A percentile compares a stretch with the other conserved stretches of the same genome.
phyloP scores from a whole-genome alignment of 1,284 basidiomycete genomes.

The Microbotryum silenes-acaulis region DNA sequence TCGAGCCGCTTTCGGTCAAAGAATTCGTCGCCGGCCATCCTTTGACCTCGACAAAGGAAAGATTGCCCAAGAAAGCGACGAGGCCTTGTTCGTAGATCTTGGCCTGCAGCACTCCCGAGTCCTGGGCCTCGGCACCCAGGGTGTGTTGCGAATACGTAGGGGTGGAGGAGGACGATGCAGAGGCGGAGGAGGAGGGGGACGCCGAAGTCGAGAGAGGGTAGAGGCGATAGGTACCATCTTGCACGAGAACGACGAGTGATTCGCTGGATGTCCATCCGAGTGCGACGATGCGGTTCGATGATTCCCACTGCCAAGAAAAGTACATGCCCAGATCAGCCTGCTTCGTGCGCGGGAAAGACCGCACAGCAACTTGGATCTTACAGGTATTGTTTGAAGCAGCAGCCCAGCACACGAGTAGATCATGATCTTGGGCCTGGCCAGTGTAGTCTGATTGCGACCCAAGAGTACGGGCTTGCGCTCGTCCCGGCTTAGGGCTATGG shows the following conservation, averaged over 20 bases:
- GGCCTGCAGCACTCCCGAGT: slow-evolving; percentile 73
- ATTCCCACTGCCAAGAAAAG: slow-evolving; percentile 60
- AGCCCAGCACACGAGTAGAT: slow-evolving; percentile 47
- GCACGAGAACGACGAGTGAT: slow-evolving; percentile 73
- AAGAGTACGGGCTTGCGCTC: slow-evolving; percentile 69
- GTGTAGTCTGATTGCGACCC: slow-evolving; percentile 61
- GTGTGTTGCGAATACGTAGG: slow-evolving; percentile 65
- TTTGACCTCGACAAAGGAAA: slow-evolving; percentile 73
- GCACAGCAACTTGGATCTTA: slow-evolving; percentile 25
- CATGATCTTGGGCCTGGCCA: slow-evolving; percentile 38
- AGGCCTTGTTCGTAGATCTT: slow-evolving; percentile 76
- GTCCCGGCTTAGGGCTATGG: slow-evolving; percentile 78
- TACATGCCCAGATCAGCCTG: slow-evolving; percentile 26
- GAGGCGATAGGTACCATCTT: slow-evolving; percentile 82
- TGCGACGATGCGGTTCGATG: slow-evolving; percentile 56
- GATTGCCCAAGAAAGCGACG: slow-evolving; percentile 70
- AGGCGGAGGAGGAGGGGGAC: slow-evolving; percentile 6
- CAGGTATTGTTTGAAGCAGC: slow-evolving; percentile 42
- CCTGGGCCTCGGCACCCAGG: slow-evolving; percentile 73
- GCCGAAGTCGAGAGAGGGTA: slow-evolving; percentile 58
- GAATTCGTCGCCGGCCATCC: slow-evolving; percentile 50
- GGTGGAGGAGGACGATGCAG: slow-evolving; percentile 67
- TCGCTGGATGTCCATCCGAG: slow-evolving; percentile 79
- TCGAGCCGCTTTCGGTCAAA: background rate
- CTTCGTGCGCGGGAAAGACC: slow-evolving; percentile 39